Percentiles rank a stretch among this genome's conserved stretches.
Evolutionary conservation across 2,329 filamentous ascomycete species (phyloP).

Genomic region (Claviceps maximensis): DNA sequence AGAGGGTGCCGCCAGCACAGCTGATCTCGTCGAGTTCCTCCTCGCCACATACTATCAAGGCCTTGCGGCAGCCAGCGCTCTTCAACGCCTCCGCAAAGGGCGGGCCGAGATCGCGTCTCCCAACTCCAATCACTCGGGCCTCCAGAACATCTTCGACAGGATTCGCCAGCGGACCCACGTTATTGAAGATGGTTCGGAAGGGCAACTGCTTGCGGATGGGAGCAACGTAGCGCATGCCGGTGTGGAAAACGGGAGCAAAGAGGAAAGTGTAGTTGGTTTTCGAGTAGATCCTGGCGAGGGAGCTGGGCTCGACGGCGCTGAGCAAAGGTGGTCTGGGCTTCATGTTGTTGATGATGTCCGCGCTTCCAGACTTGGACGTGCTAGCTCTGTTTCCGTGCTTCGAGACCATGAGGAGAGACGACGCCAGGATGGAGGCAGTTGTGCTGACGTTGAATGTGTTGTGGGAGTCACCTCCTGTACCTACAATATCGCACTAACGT

Average conservation of each 20-base stretch:
- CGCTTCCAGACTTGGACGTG: constrained; percentile 89
- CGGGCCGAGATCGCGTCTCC: constrained; percentile 70
- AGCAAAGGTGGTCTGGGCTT: constrained; percentile 61
- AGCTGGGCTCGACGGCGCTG: constrained; percentile 56
- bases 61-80: constrained; percentile 66
- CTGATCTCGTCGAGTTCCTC: constrained; percentile 94
- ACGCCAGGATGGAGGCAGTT: constrained; percentile 83
- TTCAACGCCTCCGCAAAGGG: constrained; percentile 79
- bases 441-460: constrained; percentile 98
- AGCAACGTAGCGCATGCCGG: constrained; percentile 82
- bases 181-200: constrained; percentile 94
- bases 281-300: constrained; percentile 60
- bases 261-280: constrained; percentile 87
- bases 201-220: constrained; percentile 77
- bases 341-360: constrained; percentile 74
- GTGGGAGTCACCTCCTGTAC: constrained; percentile 90
- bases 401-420: constrained; percentile 68
- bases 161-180: constrained; percentile 84
- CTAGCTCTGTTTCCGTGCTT: constrained; percentile 96
- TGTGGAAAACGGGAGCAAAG: constrained; percentile 92
- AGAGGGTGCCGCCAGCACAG: constrained; percentile 76
- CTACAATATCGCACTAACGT: constrained; percentile 73
- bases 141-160: constrained; percentile 76
- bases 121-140: constrained; percentile 86
- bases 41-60: constrained; percentile 80